Evolutionary conservation across 257 asterid genomes (phyloP).

Genomic region (Solanum lycopersicoides): DNA sequence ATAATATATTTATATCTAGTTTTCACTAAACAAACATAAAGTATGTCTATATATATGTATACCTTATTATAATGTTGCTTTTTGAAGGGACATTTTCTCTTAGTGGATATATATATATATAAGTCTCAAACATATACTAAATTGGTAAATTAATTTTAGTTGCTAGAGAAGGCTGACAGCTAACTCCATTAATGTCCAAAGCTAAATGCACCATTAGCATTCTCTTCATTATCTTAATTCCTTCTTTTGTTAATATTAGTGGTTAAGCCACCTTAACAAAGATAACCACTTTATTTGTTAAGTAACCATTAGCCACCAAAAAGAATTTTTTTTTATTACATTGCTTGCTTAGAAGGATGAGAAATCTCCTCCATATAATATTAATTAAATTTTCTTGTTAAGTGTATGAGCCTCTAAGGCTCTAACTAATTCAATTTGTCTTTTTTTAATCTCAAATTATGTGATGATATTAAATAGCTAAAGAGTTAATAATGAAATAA

Average conservation of each 20-base stretch:
- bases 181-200: constrained; percentile 1
- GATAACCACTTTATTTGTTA: constrained; percentile 7
- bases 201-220: not conserved
- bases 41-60: not conserved
- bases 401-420: not conserved
- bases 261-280: constrained; percentile 19
- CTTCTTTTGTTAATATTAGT: constrained; percentile 5
- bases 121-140: not conserved
- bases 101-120: not conserved
- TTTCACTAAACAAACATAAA: not conserved
- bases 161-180: constrained; percentile 8
- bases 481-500: no score
- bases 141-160: not conserved
- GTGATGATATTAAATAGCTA: no score
- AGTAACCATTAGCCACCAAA: not conserved
- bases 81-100: not conserved
- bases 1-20: not conserved
- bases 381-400: no score
- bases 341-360: not conserved
- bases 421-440: not conserved
- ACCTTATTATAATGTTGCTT: not conserved
- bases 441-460: not conserved
- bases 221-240: not conserved
- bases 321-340: no score
- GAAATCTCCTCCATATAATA: not conserved